Base-by-base conservation (phyloP, 208 protist genomes). In the Strigomonas oncopelti region DNA sequence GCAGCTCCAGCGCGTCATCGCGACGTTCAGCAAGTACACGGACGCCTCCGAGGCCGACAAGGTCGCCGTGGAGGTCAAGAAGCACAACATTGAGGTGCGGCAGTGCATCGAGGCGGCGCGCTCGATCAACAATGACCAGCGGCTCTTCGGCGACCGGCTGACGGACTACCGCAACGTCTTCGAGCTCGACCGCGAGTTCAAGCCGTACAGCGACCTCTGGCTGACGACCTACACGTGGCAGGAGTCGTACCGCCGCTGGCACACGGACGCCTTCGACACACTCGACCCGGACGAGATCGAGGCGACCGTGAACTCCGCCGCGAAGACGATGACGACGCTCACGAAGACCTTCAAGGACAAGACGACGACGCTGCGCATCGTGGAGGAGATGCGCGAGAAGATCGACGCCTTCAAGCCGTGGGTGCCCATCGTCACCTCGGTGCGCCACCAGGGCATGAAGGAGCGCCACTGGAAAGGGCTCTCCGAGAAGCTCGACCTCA, bases 391-490 rank as follows among this genome's bases (percentile, higher is more conserved):
- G 27, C 86, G 84, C 32, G 62, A 51, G 0, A 74, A 93, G 71
- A 92, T 99, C 25, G 94, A 98, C 52, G 80, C 80, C 63, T 99
- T 99, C 77, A 96, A 95, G 79, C 96, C 96, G 34, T 87, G 95
- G 79, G 90, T 98, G 58, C 97, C 97, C 32, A 81, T 99, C 51
- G 72, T 98, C 28, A 85, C 75, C 18, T 96, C 97, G 8, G 80
- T 99, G 67, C 88, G 96, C 38, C 97, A 98, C 67, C 97, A 93
- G 7, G 97, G 97, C 36, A 98, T 99, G 95, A 95, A 96, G 65
- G 93, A 98, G 32, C 85, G 97, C 24, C 97, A 99, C 79, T 98
- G 97, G 97, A 80, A 90, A 27, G 79, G 78, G 13, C 79, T 99
- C 27, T 93, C 89, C 1, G 80, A 92, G 69, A 94, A 96, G 73